phyloP scores from a whole-genome alignment of 2,329 filamentous ascomycete genomes.

The Phyllosticta citrichinensis region DNA sequence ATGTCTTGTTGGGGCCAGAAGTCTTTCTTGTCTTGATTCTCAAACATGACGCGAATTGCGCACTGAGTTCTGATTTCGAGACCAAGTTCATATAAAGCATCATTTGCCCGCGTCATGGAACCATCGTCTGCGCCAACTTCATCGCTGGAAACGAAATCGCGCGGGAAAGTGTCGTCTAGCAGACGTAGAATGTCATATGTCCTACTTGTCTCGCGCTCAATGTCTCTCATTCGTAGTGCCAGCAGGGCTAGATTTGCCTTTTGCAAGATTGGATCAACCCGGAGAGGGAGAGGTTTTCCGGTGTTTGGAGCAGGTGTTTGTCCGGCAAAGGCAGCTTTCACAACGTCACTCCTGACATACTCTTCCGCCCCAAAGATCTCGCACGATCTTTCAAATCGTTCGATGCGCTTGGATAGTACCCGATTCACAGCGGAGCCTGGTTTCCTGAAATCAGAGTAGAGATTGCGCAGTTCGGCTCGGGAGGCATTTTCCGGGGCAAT shows the following conservation, averaged over 20 bases:
- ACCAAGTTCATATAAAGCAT: constrained; percentile 31
- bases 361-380: constrained; percentile 27
- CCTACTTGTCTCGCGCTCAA: constrained; percentile 19
- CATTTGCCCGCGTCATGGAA: constrained; percentile 17
- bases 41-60: constrained; percentile 40
- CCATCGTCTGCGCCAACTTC: constrained; percentile 8
- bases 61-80: constrained; percentile 47
- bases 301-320: background rate
- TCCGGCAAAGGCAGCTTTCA: background rate
- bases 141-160: constrained; percentile 22
- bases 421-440: constrained; percentile 21
- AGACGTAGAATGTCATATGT: constrained; percentile 21
- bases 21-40: constrained; percentile 18
- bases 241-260: constrained; percentile 36
- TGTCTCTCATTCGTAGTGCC: constrained; percentile 27
- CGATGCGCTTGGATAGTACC: constrained; percentile 16
- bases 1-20: constrained; percentile 31
- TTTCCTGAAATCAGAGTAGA: constrained; percentile 14
- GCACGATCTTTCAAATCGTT: constrained; percentile 24
- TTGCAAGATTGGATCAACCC: constrained; percentile 33
- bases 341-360: constrained; percentile 28
- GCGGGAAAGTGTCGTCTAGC: constrained; percentile 27
- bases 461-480: background rate
- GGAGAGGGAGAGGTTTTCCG: constrained; percentile 12
- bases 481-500: constrained; percentile 17